Conservation (phyloP, 352 stramenopile genomes). For the Globisporangium solare region DNA sequence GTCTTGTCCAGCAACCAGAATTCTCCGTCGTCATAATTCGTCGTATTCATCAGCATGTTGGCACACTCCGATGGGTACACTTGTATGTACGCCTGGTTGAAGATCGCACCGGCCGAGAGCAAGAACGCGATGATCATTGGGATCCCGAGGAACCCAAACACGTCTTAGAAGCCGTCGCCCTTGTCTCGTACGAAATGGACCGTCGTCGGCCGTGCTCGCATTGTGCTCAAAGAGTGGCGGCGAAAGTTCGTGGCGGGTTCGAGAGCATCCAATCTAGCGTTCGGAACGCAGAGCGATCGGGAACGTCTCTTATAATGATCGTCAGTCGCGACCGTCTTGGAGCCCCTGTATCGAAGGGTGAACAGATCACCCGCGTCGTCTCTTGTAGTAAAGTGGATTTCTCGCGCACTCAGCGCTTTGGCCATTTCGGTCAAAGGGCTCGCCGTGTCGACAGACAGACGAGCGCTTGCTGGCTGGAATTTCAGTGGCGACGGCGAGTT, state of each 20-base stretch:
- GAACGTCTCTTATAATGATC: not conserved
- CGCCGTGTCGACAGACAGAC: no score
- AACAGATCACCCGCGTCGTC: no score
- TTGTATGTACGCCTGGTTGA: conserved; percentile 14
- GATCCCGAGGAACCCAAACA: conserved; percentile 11
- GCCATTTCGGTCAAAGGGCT: no score
- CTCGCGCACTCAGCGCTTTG: not conserved
- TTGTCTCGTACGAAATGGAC: not conserved
- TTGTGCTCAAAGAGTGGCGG: conserved; percentile 8
- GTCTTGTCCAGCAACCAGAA: conserved; percentile 14
- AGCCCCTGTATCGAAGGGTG: not conserved
- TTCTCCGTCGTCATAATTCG: conserved; percentile 14
- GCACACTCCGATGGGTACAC: conserved; percentile 5
- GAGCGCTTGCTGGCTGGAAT: no score
- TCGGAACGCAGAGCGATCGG: not conserved
- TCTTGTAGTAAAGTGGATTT: not conserved
- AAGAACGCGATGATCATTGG: conserved; percentile 16
- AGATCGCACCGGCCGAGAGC: conserved; percentile 7
- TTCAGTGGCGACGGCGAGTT: no score
- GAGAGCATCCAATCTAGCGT: not conserved
- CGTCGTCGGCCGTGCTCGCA: not conserved
- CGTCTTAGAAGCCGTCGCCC: conserved; percentile 10
- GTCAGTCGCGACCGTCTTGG: not conserved
- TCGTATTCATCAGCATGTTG: conserved; percentile 17
- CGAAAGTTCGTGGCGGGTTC: not conserved